Evolutionary conservation across 352 stramenopile species (phyloP).

Genomic region (Globisporangium cederbergense): DNA sequence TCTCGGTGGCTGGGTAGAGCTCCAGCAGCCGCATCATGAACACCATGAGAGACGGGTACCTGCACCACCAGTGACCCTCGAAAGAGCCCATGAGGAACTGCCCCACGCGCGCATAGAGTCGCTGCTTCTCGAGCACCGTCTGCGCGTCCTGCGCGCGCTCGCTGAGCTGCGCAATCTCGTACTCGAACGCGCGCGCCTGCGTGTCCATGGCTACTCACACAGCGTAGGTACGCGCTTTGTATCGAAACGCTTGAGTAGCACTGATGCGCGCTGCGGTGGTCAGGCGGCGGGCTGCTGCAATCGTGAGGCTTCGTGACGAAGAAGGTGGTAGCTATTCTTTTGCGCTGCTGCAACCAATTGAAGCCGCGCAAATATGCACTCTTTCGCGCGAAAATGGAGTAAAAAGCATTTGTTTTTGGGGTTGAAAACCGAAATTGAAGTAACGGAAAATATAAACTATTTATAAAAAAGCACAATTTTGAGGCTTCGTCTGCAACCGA

Average conservation of each 20-base stretch:
- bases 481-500: too few species aligned
- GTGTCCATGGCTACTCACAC: conserved; percentile 22
- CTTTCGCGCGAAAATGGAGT: conserved; percentile 1
- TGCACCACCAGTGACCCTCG: conserved; percentile 79
- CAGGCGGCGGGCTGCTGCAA: neutral
- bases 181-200: conserved; percentile 29
- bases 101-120: conserved; percentile 70
- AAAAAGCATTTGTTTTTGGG: neutral
- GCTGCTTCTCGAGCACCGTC: conserved; percentile 54
- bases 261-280: neutral
- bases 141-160: conserved; percentile 26
- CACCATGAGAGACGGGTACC: conserved; percentile 74
- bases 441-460: too few species aligned
- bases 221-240: neutral
- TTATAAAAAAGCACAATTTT: too few species aligned
- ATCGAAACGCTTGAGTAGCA: neutral
- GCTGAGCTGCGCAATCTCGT: conserved; percentile 36
- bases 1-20: conserved; percentile 65
- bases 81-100: conserved; percentile 73
- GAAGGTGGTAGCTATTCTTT: conserved; percentile 1
- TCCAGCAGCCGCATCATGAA: conserved; percentile 88
- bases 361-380: conserved; percentile 1
- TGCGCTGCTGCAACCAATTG: neutral
- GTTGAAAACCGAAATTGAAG: too few species aligned
- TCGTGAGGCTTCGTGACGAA: neutral